Conservation (phyloP, 768 basidiomycete genomes). For the Glaciozyma martinii region DNA sequence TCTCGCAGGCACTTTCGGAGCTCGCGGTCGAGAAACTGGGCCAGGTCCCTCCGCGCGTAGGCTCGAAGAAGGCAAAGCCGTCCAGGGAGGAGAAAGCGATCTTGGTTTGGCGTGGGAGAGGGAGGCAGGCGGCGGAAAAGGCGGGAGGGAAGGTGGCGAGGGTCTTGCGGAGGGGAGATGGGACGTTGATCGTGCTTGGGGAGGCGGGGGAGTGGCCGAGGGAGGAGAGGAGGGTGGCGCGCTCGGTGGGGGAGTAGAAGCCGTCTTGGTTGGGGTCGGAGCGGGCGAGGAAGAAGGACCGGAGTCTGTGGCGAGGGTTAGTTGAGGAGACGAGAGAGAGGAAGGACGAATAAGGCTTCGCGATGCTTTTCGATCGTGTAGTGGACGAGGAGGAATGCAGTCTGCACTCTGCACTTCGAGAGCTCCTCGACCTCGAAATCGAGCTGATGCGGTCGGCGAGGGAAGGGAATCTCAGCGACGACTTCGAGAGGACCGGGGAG, state of each 20-base stretch:
- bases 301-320: conserved; percentile 5
- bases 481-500: conserved; percentile 32
- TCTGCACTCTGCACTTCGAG: conserved; percentile 18
- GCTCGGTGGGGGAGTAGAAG: conserved; percentile 19
- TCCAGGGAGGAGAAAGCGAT: conserved; percentile 35
- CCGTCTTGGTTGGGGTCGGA: conserved; percentile 6
- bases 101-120: conserved; percentile 4
- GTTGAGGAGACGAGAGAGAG: background rate
- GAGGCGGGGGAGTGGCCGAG: background rate
- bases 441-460: conserved; percentile 40
- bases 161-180: background rate
- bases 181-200: background rate
- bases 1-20: conserved; percentile 16
- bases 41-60: conserved; percentile 1
- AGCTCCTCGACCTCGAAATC: conserved; percentile 14
- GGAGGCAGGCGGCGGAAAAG: conserved; percentile 12
- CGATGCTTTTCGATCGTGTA: conserved; percentile 31
- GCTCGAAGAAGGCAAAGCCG: conserved; percentile 40
- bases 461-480: background rate
- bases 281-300: conserved; percentile 24
- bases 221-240: conserved; percentile 8
- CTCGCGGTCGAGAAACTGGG: conserved; percentile 10
- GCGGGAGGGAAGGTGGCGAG: background rate
- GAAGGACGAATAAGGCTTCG: conserved; percentile 18
- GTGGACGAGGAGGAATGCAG: conserved; percentile 16